Percentiles rank a stretch among this genome's conserved stretches.
Evolutionary conservation across 73 alveolate species (phyloP).

Genomic region (Stentor roeselii): DNA sequence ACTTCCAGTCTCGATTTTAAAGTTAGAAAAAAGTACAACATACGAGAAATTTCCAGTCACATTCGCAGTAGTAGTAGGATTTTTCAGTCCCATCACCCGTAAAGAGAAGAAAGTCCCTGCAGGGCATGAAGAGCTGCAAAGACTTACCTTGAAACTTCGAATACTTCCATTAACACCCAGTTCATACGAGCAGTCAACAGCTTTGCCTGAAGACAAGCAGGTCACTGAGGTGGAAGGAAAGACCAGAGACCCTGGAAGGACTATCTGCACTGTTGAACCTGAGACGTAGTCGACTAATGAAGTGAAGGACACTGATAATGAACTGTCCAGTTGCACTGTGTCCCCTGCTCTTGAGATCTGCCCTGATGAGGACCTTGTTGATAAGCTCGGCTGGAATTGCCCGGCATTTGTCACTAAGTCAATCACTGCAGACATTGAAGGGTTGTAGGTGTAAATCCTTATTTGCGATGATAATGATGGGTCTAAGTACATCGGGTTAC

Average conservation of each 20-base stretch:
- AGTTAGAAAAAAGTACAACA: neutral
- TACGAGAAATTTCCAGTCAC: neutral
- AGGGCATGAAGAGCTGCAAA: neutral
- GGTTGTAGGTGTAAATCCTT: neutral
- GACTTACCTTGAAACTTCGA: neutral
- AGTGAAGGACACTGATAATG: neutral
- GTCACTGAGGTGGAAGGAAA: neutral
- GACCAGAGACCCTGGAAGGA: neutral
- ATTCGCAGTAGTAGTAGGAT: neutral
- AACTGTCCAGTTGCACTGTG: neutral
- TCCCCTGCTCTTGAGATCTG: neutral
- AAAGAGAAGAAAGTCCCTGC: neutral
- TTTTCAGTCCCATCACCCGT: neutral
- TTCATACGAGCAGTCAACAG: neutral
- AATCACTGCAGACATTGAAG: neutral
- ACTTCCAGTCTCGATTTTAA: neutral
- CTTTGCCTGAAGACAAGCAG: neutral
- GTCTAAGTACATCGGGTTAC: neutral
- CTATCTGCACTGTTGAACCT: neutral
- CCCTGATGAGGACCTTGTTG: neutral
- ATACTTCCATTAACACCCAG: neutral
- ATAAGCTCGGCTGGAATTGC: slow-evolving; percentile 2
- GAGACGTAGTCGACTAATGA: neutral
- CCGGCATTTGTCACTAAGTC: neutral
- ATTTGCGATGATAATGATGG: neutral